phyloP scores from a whole-genome alignment of 1,139 yeast genomes.

The Pichia sp. region DNA sequence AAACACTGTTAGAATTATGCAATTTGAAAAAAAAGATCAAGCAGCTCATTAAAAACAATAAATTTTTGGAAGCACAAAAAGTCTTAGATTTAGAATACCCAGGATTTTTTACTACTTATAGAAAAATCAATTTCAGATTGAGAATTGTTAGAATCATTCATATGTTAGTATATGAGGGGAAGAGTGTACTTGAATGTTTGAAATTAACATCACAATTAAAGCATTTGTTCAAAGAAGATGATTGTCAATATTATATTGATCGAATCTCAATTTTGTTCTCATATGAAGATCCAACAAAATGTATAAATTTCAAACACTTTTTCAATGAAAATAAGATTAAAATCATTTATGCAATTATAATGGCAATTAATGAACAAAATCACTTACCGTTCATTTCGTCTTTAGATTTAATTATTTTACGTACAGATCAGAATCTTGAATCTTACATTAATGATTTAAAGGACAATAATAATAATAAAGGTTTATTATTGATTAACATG shows the following conservation, averaged over 20 bases:
- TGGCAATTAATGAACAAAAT: constrained; percentile 30
- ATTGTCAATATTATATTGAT: constrained; percentile 30
- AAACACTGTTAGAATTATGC: too few species aligned
- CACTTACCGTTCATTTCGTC: constrained; percentile 18
- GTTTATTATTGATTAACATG: constrained; percentile 33
- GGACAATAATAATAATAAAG: constrained; percentile 7
- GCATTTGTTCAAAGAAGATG: constrained; percentile 31
- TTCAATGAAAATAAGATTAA: constrained; percentile 32
- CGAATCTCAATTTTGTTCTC: constrained; percentile 47
- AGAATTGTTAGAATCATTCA: constrained; percentile 46
- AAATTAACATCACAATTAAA: constrained; percentile 44
- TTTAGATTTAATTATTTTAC: constrained; percentile 19
- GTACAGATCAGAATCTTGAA: constrained; percentile 26
- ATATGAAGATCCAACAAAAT: constrained; percentile 40
- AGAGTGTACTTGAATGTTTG: constrained; percentile 32
- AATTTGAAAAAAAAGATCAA: constrained; percentile 12
- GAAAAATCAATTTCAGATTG: constrained; percentile 47
- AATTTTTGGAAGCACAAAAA: constrained; percentile 19
- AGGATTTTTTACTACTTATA: constrained; percentile 36
- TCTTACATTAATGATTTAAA: constrained; percentile 2
- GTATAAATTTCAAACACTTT: constrained; percentile 32
- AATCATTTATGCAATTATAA: constrained; percentile 39
- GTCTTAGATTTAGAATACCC: constrained; percentile 29
- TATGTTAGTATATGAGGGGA: constrained; percentile 28
- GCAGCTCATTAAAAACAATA: constrained; percentile 11